Base-by-base conservation (phyloP, 73 alveolate genomes). In the Paramecium octaurelia region DNA sequence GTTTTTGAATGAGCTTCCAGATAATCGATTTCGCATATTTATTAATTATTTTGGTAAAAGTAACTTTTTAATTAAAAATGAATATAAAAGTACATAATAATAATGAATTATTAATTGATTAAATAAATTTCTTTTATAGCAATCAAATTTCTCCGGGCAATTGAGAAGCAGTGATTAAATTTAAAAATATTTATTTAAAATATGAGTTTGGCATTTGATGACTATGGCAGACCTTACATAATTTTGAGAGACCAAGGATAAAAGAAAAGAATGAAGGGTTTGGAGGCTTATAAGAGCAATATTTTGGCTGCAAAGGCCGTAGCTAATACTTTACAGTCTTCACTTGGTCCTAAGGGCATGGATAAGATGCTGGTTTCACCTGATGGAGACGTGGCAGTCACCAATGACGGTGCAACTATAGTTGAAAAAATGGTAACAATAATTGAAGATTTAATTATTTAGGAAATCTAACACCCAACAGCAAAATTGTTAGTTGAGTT, bases 301-400 rank as follows among this genome's bases (percentile, higher is more conserved):
- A 95, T 95, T 44, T 89, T 85, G 24, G 98, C 98, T 31, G 96
- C 97, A 76, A 93, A 87, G 85, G 94, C 97, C 38, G 91, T 95
- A 42, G 94, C 98, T 11, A 93, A 86, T 93, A 86, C 96, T 21
- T 94, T 98, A 92, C 94, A 98, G 77, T 94, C 99, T 93, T 98
- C 99, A 58, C 96, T 98, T 93, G 99, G 99, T n/a, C 99, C 99
- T 42, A 97, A 96, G 92, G 99, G 99, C 58, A 98, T 98, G 99
- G 99, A 98, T 95, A 98, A 98, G 97, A 98, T 98, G 99, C 94
- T 98, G 34, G 97, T 97, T 83, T 92, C 97, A 86, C 97, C 98
- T 23, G 99, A 96, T 92, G 99, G 99, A 68, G 99, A 98, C 57
- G 99, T 98, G 24, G 93, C 99, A 8, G 99, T 98, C 50, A 98